Conservation (phyloP, 305 asterid genomes). For the Ajuga reptans region DNA sequence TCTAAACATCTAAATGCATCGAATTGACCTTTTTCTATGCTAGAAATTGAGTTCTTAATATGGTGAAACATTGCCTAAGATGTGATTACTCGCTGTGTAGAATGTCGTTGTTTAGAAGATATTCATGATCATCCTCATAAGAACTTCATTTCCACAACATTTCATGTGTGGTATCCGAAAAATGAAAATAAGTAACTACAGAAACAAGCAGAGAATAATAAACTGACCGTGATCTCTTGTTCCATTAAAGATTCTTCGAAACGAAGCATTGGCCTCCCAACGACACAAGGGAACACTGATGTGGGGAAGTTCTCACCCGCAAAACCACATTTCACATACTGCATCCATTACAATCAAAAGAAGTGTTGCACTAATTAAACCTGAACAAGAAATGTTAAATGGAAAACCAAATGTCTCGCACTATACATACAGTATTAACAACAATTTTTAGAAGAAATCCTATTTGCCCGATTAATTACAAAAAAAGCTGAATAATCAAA, state of each 20-base stretch:
- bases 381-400: not conserved
- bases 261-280: conserved; percentile 96
- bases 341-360: conserved; percentile 30
- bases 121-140: not conserved
- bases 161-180: not conserved
- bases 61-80: not conserved
- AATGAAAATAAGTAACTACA: not conserved
- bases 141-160: not conserved
- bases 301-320: conserved; percentile 92
- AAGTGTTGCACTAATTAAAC: not conserved
- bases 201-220: conserved; percentile 16
- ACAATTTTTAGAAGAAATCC: not conserved
- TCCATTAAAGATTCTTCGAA: conserved; percentile 93
- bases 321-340: conserved; percentile 97
- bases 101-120: not conserved
- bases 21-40: not conserved
- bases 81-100: not conserved
- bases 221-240: conserved; percentile 72
- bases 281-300: conserved; percentile 92
- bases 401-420: not conserved
- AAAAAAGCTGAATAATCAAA: not conserved
- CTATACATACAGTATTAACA: not conserved
- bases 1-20: not conserved
- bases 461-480: not conserved
- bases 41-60: not conserved